Conservation (phyloP, 805 yeast genomes). For the Yarrowia sp. region DNA sequence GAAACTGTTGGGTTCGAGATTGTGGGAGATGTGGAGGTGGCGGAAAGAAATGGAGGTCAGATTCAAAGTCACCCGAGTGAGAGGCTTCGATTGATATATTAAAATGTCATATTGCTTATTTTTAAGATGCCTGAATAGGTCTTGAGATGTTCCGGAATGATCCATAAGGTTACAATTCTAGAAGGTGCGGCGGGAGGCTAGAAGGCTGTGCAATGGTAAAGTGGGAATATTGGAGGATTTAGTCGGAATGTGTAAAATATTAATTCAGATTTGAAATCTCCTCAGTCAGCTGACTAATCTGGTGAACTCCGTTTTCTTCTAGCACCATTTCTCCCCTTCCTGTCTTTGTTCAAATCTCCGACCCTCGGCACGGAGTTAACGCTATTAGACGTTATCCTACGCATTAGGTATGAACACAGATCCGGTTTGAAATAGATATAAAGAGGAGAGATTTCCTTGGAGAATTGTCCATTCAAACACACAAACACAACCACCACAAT, state of each 20-base stretch:
- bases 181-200: not conserved
- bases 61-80: not conserved
- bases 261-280: not conserved
- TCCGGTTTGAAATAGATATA: too few relatives aligned
- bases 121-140: too few relatives aligned
- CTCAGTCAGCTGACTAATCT: not conserved
- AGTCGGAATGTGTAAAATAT: too few relatives aligned
- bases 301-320: not conserved
- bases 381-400: not conserved
- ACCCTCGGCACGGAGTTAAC: conserved; percentile 2
- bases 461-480: not conserved
- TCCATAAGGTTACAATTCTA: not conserved
- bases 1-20: not conserved
- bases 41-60: too few relatives aligned
- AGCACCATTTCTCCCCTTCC: not conserved
- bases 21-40: not conserved
- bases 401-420: too few relatives aligned
- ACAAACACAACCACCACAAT: conserved; percentile 10
- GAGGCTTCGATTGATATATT: not conserved
- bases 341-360: not conserved
- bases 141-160: not conserved
- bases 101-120: not conserved
- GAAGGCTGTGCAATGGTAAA: not conserved
- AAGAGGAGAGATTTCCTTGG: too few relatives aligned
- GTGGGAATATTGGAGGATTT: not conserved